Percentiles rank a stretch among this genome's conserved stretches.
phyloP scores from a whole-genome alignment of 768 basidiomycete genomes.

The Rhodotorula babjevae region DNA sequence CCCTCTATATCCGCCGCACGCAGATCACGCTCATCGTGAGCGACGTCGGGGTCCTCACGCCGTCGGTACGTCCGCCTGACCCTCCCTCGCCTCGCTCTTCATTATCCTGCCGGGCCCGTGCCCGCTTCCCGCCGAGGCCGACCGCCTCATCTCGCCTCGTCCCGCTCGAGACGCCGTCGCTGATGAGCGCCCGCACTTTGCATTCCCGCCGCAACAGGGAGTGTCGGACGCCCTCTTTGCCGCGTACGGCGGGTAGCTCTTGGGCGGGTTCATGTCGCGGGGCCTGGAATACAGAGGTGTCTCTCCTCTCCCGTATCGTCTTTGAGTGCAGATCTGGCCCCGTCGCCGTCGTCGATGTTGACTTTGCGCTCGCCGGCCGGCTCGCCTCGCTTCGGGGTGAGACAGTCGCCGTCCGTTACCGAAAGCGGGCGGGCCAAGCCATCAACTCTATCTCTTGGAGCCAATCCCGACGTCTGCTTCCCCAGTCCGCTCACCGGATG shows the following conservation, averaged over 20 bases:
- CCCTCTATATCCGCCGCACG: not conserved
- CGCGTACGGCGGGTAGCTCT: not conserved
- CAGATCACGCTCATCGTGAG: slow-evolving; percentile 75
- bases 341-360: too few relatives aligned
- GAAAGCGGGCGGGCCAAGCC: too few relatives aligned
- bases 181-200: not conserved
- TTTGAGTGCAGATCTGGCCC: too few relatives aligned
- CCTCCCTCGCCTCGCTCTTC: too few relatives aligned
- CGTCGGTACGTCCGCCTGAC: slow-evolving; percentile 29
- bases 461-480: too few relatives aligned
- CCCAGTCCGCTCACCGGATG: too few relatives aligned
- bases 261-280: too few relatives aligned
- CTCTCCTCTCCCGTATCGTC: not conserved
- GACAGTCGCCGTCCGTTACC: too few relatives aligned
- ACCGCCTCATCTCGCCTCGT: not conserved
- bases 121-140: not conserved
- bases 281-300: not conserved
- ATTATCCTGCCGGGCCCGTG: too few relatives aligned
- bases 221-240: slow-evolving; percentile 31
- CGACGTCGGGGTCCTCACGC: slow-evolving; percentile 86
- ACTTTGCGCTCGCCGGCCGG: too few relatives aligned
- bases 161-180: not conserved
- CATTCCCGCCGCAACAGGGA: slow-evolving; percentile 66
- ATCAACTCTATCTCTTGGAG: too few relatives aligned
- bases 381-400: too few relatives aligned